Base-by-base conservation (phyloP, 2,329 filamentous ascomycete species). In the Aspergillus novofumigatus region DNA sequence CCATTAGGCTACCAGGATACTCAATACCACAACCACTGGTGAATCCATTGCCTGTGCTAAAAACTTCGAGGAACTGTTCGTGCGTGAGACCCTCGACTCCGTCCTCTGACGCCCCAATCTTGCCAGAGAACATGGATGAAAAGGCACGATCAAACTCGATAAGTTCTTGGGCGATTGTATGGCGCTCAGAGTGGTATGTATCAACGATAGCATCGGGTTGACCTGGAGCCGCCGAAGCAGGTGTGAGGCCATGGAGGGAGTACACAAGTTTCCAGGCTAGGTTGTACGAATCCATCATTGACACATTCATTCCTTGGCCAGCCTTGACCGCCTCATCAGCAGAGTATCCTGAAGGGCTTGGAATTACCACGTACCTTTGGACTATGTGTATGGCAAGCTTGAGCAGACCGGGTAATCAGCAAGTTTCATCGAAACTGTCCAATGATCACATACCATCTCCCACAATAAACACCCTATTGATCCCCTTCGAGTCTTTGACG, bases 221-320 rank as follows among this genome's bases (percentile, higher is more conserved):
- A 7, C 52, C 61, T 2, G 49, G 41, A 6, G 21, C 29, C 7
- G 41, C 44, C 4, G 61, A 56, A 17, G 59, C 32, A n/a, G 71
- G 66, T 50, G 72, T 65, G 41, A 75, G 66, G 2, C 75, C 75
- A 20, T 73, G 65, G 49, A 77, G 62, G 4, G 69, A 67, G 51
- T 72, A 69, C 25, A 65, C 67, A 6, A 77, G 61, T 56, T 77
- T 77, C 75, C 75, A 77, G 3, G 70, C 73, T 3, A 77, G 64
- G 32, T 78, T 77, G 65, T 72, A 70, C 0, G 68, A 74, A 60
- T 78, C 89, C 52, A 89, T 78, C 75, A 91, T 91, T 3, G 87
- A 88, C 0, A 88, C 89, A 67, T 91, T 91, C 89, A 91, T 91
- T 29, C 88, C 88, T 72, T 91, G 88, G 1, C 88, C 88, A 32